These are phyloP conservation scores for Lactarius indigo DNA, from an alignment of 768 basidiomycete species.

Conservation along the genomic window DNA sequence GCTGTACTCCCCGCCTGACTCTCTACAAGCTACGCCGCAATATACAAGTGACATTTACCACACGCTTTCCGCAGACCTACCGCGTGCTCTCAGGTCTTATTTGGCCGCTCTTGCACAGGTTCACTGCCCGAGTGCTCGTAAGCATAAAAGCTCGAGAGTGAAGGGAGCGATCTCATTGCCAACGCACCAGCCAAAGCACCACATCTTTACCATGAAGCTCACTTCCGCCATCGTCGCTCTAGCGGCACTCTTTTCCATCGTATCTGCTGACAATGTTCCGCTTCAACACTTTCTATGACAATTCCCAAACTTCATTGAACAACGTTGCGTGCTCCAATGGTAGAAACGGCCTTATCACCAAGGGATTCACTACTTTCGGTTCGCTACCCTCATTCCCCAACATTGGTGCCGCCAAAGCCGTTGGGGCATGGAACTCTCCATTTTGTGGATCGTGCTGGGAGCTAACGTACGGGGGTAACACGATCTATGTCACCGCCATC, in stretches of 20 bases:
- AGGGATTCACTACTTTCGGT: conserved; percentile 24
- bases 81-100: background rate
- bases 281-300: conserved; percentile 14
- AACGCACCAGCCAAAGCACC: background rate
- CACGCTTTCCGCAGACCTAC: background rate
- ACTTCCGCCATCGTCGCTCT: background rate
- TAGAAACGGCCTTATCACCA: conserved; percentile 24
- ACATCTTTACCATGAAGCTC: background rate
- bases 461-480: conserved; percentile 30
- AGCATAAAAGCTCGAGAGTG: background rate
- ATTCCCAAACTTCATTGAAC: conserved; percentile 5
- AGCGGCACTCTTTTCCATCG: background rate
- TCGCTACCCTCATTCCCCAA: conserved; percentile 25
- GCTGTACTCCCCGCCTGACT: background rate
- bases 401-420: conserved; percentile 29
- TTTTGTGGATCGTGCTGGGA: conserved; percentile 1
- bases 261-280: conserved; percentile 4
- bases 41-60: background rate
- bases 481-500: conserved; percentile 31
- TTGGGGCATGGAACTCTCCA: conserved; percentile 33
- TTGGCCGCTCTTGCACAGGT: background rate
- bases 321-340: conserved; percentile 28
- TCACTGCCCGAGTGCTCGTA: background rate
- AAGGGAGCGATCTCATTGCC: background rate
- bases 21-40: background rate